These are phyloP conservation scores for Mycena olivaceomarginata DNA, from an alignment of 768 basidiomycete species.

Conservation along the genomic window DNA sequence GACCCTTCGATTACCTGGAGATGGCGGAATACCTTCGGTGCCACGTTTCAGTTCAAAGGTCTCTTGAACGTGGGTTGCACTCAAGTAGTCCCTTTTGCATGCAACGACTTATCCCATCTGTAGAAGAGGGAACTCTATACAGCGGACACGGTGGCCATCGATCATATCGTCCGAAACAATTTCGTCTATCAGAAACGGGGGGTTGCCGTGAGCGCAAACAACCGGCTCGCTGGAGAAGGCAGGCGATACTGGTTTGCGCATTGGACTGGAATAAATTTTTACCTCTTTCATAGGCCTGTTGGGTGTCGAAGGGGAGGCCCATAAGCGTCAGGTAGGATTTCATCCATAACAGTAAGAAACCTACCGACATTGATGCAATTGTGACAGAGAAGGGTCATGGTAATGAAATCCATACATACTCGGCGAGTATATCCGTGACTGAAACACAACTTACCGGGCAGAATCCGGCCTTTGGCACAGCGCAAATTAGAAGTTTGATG, in stretches of 20 bases:
- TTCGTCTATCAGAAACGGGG: constrained; percentile 8
- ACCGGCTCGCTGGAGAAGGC: constrained; percentile 5
- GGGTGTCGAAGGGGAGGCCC: constrained; percentile 16
- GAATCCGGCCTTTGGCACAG: constrained; percentile 67
- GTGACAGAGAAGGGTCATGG: constrained; percentile 32
- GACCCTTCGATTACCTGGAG: constrained; percentile 3
- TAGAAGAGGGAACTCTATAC: constrained; percentile 20
- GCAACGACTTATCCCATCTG: not conserved
- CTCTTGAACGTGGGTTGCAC: constrained; percentile 4
- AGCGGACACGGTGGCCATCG: not conserved
- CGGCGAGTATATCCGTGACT: not conserved
- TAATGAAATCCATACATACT: not conserved
- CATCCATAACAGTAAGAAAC: not conserved
- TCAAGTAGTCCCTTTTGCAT: not conserved
- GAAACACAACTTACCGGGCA: constrained; percentile 19
- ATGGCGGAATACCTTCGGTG: constrained; percentile 18
- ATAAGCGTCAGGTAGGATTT: constrained; percentile 31
- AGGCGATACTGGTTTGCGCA: not conserved
- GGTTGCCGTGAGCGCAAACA: not conserved
- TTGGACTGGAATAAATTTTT: not conserved
- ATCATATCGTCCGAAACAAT: constrained; percentile 16
- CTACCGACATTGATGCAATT: too few relatives aligned
- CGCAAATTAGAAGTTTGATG: constrained; percentile 60
- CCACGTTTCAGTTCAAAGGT: constrained; percentile 20
- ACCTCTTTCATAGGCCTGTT: constrained; percentile 19